These are phyloP conservation scores for Asterionellopsis glacialis DNA, from an alignment of 108 stramenopile genomes.

Conservation along the genomic window DNA sequence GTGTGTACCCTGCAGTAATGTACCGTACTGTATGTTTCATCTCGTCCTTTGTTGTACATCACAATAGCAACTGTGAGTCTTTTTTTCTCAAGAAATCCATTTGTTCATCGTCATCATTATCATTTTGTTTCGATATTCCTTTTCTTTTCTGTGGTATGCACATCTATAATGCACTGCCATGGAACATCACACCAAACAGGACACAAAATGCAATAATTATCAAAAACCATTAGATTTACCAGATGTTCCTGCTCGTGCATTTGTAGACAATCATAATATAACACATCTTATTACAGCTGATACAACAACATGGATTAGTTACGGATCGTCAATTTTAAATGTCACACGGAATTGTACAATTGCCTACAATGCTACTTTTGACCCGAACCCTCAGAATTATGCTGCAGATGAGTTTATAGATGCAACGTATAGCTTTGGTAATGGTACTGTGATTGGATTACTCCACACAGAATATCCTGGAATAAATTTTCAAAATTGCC, in stretches of 20 bases:
- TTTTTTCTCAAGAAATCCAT: too few species aligned
- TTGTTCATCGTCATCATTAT: too few species aligned
- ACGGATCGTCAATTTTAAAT: slow-evolving; percentile 10
- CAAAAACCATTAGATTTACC: slow-evolving; percentile 7
- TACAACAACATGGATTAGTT: slow-evolving; percentile 2
- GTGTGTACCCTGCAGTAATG: too few species aligned
- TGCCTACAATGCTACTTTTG: slow-evolving; percentile 6
- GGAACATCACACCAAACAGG: too few species aligned
- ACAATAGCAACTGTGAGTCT: too few species aligned
- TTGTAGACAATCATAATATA: slow-evolving; percentile 1
- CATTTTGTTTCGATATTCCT: too few species aligned
- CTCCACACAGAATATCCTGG: slow-evolving; percentile 16
- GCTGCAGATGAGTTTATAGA: slow-evolving; percentile 16
- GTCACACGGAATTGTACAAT: slow-evolving; percentile 5
- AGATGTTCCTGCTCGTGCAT: slow-evolving; percentile 14
- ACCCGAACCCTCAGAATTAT: slow-evolving; percentile 5
- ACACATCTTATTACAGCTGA: slow-evolving; percentile 10
- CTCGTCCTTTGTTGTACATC: too few species aligned
- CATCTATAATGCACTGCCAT: too few species aligned
- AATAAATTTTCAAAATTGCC: not conserved
- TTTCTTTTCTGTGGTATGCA: too few species aligned
- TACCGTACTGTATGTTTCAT: too few species aligned
- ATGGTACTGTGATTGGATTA: slow-evolving; percentile 13
- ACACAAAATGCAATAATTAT: too few species aligned
- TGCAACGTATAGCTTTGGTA: slow-evolving; percentile 5